Conservation (phyloP, 805 yeast species). For the Torulaspora gathmanii region DNA sequence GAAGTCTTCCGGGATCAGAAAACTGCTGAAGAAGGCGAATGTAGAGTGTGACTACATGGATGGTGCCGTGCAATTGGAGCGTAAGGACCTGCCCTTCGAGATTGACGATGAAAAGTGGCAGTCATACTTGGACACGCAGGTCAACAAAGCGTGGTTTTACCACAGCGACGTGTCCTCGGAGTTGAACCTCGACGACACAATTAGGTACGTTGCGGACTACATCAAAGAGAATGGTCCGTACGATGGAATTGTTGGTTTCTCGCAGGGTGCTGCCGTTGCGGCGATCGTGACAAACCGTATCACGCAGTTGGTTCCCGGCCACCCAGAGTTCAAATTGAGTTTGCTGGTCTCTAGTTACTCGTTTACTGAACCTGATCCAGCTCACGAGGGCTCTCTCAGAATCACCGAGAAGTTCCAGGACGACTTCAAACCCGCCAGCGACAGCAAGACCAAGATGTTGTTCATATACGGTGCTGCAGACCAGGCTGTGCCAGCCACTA, state of each 20-base stretch:
- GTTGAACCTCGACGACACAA: constrained; percentile 47
- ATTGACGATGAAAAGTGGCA: constrained; percentile 50
- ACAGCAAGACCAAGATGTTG: constrained; percentile 44
- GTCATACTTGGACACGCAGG: constrained; percentile 43
- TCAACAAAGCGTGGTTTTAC: constrained; percentile 72
- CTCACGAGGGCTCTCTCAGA: constrained; percentile 31
- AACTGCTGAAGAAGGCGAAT: constrained; percentile 58
- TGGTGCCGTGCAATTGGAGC: constrained; percentile 64
- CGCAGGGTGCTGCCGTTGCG: constrained; percentile 90
- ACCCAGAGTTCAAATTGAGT: constrained; percentile 58
- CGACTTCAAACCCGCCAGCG: constrained; percentile 32
- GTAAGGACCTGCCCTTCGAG: constrained; percentile 71
- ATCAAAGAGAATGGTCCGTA: constrained; percentile 71
- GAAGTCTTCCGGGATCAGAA: constrained; percentile 85
- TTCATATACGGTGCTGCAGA: constrained; percentile 86
- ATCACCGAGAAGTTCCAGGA: constrained; percentile 37
- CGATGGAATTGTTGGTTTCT: constrained; percentile 84
- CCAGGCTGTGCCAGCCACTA: constrained; percentile 71
- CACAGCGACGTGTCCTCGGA: constrained; percentile 47
- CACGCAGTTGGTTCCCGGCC: constrained; percentile 46
- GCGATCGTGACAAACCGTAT: constrained; percentile 63
- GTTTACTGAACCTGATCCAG: constrained; percentile 41
- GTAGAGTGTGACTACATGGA: constrained; percentile 72
- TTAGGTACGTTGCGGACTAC: constrained; percentile 45
- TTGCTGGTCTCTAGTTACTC: constrained; percentile 68